Percentiles rank a stretch among this genome's conserved stretches.
phyloP scores from a whole-genome alignment of 2,329 filamentous ascomycete genomes.

The Elsinoe ampelina region DNA sequence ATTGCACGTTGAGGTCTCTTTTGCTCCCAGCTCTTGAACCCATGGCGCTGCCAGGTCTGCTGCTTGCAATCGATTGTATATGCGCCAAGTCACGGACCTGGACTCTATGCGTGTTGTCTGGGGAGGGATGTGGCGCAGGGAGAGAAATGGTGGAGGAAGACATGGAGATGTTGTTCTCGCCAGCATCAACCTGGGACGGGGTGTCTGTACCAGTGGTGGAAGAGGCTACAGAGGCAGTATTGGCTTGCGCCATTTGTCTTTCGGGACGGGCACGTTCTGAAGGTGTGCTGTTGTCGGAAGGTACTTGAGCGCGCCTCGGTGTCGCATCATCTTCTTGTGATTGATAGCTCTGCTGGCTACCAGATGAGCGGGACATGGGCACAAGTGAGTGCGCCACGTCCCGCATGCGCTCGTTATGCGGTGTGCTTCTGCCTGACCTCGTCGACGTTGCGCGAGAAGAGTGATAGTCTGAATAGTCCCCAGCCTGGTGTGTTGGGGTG shows the following conservation, averaged over 20 bases:
- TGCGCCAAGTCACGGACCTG: slow-evolving; percentile 83
- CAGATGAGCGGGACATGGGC: slow-evolving; percentile 14
- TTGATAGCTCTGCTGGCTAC: slow-evolving; percentile 14
- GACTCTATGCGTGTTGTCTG: slow-evolving; percentile 45
- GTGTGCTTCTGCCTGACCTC: slow-evolving; percentile 11
- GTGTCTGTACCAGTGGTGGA: background rate
- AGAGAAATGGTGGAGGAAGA: slow-evolving; percentile 35
- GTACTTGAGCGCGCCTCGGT: slow-evolving; percentile 9
- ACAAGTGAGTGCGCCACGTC: slow-evolving; percentile 11
- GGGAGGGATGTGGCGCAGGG: slow-evolving; percentile 23
- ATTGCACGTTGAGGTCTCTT: slow-evolving; percentile 52
- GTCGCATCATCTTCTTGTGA: slow-evolving; percentile 10
- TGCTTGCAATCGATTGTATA: slow-evolving; percentile 76
- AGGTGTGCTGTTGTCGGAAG: background rate
- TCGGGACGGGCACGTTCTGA: slow-evolving; percentile 3
- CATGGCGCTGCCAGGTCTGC: slow-evolving; percentile 30
- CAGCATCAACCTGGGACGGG: background rate
- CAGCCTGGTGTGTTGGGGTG: slow-evolving; percentile 18
- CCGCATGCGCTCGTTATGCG: slow-evolving; percentile 1
- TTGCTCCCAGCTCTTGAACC: slow-evolving; percentile 36
- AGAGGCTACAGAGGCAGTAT: background rate
- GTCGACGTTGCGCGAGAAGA: slow-evolving; percentile 5
- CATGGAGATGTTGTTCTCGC: background rate
- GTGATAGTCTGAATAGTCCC: slow-evolving; percentile 6
- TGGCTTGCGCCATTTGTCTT: background rate